Evolutionary conservation across 208 protist species (phyloP).

Genomic region (Wallacemonas sp.): DNA sequence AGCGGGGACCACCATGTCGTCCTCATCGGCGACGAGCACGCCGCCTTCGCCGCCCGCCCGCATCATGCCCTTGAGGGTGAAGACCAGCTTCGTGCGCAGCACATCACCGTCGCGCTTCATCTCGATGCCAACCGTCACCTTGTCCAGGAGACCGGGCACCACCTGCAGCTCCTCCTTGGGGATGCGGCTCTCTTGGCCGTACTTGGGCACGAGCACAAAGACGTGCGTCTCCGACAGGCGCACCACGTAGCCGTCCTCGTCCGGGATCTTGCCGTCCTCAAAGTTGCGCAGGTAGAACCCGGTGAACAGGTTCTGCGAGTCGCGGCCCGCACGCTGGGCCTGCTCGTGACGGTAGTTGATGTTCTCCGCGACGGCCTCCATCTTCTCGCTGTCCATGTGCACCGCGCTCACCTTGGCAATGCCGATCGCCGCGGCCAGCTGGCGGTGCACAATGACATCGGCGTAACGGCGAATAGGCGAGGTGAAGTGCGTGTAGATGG

Average conservation of each 20-base stretch:
- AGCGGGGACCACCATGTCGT: constrained; percentile 28
- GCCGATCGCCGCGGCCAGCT: constrained; percentile 84
- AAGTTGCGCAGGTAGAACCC: constrained; percentile 90
- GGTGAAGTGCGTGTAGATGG: constrained; percentile 96
- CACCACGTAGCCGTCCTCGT: constrained; percentile 88
- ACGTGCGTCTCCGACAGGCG: constrained; percentile 81
- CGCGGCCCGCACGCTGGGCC: constrained; percentile 90
- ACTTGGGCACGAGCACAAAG: constrained; percentile 88
- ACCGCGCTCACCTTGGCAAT: constrained; percentile 53
- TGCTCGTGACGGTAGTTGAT: constrained; percentile 93
- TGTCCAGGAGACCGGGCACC: constrained; percentile 80
- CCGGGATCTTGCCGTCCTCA: constrained; percentile 59
- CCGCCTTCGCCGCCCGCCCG: constrained; percentile 44
- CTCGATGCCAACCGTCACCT: constrained; percentile 76
- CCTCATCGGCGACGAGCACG: constrained; percentile 42
- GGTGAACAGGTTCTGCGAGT: constrained; percentile 92
- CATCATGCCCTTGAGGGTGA: constrained; percentile 73
- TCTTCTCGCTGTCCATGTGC: constrained; percentile 67
- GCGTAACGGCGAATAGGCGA: constrained; percentile 95
- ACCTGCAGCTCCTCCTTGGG: constrained; percentile 58
- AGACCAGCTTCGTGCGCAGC: constrained; percentile 76
- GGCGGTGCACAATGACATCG: constrained; percentile 94
- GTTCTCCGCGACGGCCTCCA: constrained; percentile 79
- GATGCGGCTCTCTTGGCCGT: constrained; percentile 88
- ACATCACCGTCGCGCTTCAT: constrained; percentile 73